These are phyloP conservation scores for Coemansia sp. DNA, from an alignment of 192 early-diverging fungal genomes.

Conservation along the genomic window DNA sequence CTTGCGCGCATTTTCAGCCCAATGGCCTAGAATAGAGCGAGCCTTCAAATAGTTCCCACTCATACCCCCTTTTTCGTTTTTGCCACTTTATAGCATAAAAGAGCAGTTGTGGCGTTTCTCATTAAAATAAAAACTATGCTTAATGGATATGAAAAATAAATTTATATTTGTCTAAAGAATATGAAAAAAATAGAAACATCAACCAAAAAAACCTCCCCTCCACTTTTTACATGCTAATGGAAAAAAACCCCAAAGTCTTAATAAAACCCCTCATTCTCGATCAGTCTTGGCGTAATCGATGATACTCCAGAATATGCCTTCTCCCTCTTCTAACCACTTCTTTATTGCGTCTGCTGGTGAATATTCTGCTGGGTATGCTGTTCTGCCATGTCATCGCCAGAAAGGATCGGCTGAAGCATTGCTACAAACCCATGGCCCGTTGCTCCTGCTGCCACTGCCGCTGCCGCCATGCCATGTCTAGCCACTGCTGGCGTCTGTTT, in stretches of 20 bases:
- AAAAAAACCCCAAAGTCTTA: too few species aligned
- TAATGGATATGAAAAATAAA: constrained; percentile 2
- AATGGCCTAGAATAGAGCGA: constrained; percentile 25
- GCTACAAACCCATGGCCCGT: constrained; percentile 5
- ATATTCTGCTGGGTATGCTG: constrained; percentile 4
- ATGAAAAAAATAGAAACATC: neutral
- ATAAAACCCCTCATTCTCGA: too few species aligned
- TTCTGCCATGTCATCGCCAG: constrained; percentile 11
- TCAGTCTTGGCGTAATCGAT: too few species aligned
- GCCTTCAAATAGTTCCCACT: neutral
- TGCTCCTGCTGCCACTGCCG: neutral
- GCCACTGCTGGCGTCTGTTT: constrained; percentile 16
- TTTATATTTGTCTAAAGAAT: neutral
- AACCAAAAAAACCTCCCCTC: neutral
- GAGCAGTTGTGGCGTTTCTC: neutral
- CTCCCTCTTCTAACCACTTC: too few species aligned
- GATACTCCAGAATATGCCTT: too few species aligned
- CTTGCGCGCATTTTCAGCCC: constrained; percentile 55
- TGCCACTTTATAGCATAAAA: neutral
- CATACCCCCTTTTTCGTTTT: neutral
- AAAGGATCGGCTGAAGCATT: constrained; percentile 25
- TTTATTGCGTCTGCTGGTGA: neutral
- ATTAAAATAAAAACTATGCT: neutral
- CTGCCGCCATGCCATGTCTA: neutral
- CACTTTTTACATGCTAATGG: too few species aligned